Conservation (phyloP, 768 basidiomycete species). For the Chlorophyllum brunneum region DNA sequence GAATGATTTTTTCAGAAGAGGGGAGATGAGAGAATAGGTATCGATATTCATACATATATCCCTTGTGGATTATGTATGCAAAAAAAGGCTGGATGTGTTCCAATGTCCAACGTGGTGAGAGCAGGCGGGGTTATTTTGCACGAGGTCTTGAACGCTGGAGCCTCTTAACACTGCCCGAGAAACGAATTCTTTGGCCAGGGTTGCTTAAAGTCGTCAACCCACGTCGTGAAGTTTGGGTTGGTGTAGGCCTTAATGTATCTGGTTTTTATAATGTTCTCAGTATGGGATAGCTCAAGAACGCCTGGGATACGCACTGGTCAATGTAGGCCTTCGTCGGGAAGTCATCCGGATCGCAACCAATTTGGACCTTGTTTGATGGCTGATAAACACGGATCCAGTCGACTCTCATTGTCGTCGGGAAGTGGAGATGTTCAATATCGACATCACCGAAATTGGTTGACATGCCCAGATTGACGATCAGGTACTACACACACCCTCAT, state of each 20-base stretch:
- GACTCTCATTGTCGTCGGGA: conserved; percentile 72
- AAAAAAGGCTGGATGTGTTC: too few relatives aligned
- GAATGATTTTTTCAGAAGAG: background rate
- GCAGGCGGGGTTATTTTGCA: too few relatives aligned
- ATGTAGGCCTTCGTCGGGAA: conserved; percentile 86
- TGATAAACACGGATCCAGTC: conserved; percentile 95
- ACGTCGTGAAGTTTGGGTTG: conserved; percentile 78
- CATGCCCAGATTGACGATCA: conserved; percentile 84
- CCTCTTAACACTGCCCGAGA: conserved; percentile 54
- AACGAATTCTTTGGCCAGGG: conserved; percentile 66
- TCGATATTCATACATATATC: conserved; percentile 6
- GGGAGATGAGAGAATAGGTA: background rate
- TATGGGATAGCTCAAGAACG: background rate
- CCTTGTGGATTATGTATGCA: conserved; percentile 3
- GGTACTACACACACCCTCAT: conserved; percentile 45
- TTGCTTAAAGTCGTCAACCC: conserved; percentile 61
- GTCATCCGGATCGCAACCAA: conserved; percentile 79
- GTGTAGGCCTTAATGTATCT: conserved; percentile 69
- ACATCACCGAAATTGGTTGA: conserved; percentile 72
- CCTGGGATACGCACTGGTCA: conserved; percentile 45
- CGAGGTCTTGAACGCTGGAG: too few relatives aligned
- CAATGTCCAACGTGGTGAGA: conserved; percentile 1
- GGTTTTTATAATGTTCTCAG: conserved; percentile 1
- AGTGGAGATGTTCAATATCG: conserved; percentile 65
- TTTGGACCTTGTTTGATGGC: conserved; percentile 58